Percentiles rank a stretch among this genome's conserved stretches.
Conservation (phyloP, 768 basidiomycete genomes). For the Boletus eberwhitei region DNA sequence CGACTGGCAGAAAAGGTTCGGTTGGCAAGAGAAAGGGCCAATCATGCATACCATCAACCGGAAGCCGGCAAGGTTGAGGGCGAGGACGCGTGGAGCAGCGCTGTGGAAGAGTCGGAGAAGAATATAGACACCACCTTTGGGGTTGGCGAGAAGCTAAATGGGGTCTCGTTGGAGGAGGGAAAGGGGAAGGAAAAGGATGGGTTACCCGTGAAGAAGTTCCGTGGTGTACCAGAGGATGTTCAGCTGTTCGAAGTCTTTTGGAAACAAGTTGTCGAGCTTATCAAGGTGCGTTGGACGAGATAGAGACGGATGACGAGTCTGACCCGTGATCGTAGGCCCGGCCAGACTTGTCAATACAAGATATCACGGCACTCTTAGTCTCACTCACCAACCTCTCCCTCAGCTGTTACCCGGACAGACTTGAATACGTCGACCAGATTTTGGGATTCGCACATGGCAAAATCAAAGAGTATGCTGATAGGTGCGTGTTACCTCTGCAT, state of each 20-base stretch:
- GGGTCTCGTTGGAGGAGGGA: slow-evolving; percentile 22
- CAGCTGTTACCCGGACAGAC: slow-evolving; percentile 94
- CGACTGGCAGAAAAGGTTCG: slow-evolving; percentile 87
- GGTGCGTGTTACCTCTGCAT: slow-evolving; percentile 39
- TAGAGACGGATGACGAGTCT: not conserved
- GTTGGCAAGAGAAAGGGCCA: slow-evolving; percentile 57
- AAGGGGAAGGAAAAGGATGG: slow-evolving; percentile 55
- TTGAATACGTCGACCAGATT: slow-evolving; percentile 97
- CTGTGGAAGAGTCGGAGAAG: slow-evolving; percentile 22
- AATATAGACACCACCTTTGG: not conserved
- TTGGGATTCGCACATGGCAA: slow-evolving; percentile 86
- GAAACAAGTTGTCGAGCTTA: slow-evolving; percentile 96
- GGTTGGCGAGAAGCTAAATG: slow-evolving; percentile 15
- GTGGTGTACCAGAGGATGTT: slow-evolving; percentile 93
- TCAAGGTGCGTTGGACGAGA: slow-evolving; percentile 63
- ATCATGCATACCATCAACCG: slow-evolving; percentile 46
- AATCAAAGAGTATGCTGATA: slow-evolving; percentile 78
- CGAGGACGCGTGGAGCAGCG: slow-evolving; percentile 27
- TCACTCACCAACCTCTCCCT: slow-evolving; percentile 93
- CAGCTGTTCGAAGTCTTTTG: slow-evolving; percentile 98
- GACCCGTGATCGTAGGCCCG: slow-evolving; percentile 61
- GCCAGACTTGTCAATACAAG: slow-evolving; percentile 95
- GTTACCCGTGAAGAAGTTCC: slow-evolving; percentile 69
- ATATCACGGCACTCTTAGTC: slow-evolving; percentile 93
- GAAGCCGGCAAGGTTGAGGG: slow-evolving; percentile 16